Conservation (phyloP, 2,329 filamentous ascomycete species). For the Sporothrix dimorphospora region DNA sequence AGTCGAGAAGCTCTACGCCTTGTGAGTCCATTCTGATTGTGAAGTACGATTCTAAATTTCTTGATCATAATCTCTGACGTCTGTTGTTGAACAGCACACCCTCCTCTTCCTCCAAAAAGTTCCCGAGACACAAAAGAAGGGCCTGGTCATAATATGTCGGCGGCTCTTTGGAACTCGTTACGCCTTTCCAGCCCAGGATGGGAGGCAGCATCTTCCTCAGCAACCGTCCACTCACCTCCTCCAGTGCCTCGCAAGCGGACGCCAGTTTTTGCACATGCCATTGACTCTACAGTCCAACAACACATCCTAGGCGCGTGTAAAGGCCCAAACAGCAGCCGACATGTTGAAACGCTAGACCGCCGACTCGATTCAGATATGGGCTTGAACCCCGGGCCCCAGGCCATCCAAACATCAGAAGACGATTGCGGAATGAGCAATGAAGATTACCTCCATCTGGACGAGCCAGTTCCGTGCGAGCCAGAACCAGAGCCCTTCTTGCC, state of each 20-base stretch:
- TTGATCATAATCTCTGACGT: not conserved
- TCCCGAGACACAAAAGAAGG: not conserved
- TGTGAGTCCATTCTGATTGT: slow-evolving; percentile 15
- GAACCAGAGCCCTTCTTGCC: slow-evolving; percentile 11
- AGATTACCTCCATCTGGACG: not conserved
- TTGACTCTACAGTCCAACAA: not conserved
- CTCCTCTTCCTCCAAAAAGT: not conserved
- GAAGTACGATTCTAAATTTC: too few species aligned
- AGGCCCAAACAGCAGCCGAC: not conserved
- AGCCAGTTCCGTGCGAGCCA: not conserved
- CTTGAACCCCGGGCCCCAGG: too few species aligned
- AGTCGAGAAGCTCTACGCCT: slow-evolving; percentile 42
- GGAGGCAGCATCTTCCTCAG: not conserved
- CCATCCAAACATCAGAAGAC: not conserved
- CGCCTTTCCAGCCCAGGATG: slow-evolving; percentile 15
- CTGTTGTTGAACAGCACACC: not conserved
- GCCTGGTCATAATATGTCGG: not conserved
- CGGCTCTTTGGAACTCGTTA: not conserved
- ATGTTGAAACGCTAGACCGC: too few species aligned
- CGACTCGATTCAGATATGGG: too few species aligned
- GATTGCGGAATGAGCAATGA: not conserved
- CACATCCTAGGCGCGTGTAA: not conserved
- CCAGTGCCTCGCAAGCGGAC: not conserved
- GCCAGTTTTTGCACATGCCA: not conserved
- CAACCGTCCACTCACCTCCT: not conserved